A percentile compares a stretch with the other conserved stretches of the same genome.
Conservation (phyloP, 768 basidiomycete species). For the Suillus clintonianus region DNA sequence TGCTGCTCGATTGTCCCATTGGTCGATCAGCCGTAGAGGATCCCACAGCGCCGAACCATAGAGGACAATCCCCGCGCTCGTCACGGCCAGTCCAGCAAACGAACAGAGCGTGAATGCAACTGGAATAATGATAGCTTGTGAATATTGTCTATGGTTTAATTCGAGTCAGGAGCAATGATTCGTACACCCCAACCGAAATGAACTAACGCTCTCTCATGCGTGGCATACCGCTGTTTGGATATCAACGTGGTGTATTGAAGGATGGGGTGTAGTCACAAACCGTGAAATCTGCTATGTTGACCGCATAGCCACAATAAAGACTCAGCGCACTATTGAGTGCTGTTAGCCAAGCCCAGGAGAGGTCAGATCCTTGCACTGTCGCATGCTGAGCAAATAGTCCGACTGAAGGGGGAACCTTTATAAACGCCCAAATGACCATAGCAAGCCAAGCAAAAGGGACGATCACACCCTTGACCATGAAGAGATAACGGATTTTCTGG, state of each 20-base stretch:
- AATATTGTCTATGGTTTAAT: slow-evolving; percentile 53
- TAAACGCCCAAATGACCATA: slow-evolving; percentile 80
- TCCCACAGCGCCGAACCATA: slow-evolving; percentile 75
- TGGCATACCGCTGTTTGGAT: slow-evolving; percentile 64
- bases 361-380: slow-evolving; percentile 49
- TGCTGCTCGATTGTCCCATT: slow-evolving; percentile 84
- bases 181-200: background rate
- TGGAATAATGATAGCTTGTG: slow-evolving; percentile 78
- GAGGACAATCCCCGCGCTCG: slow-evolving; percentile 69
- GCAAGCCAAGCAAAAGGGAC: slow-evolving; percentile 68
- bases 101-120: slow-evolving; percentile 73
- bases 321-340: slow-evolving; percentile 79
- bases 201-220: slow-evolving; percentile 57
- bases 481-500: slow-evolving; percentile 75
- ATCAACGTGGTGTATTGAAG: slow-evolving; percentile 16
- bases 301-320: slow-evolving; percentile 68
- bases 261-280: slow-evolving; percentile 19
- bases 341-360: slow-evolving; percentile 79
- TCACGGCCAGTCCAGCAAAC: slow-evolving; percentile 81
- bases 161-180: background rate
- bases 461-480: slow-evolving; percentile 65
- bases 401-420: slow-evolving; percentile 60
- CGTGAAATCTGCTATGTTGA: slow-evolving; percentile 89
- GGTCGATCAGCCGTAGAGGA: slow-evolving; percentile 71
- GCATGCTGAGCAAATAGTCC: slow-evolving; percentile 60